Base-by-base conservation (phyloP, 805 yeast genomes). In the Ogataea kodamae region DNA sequence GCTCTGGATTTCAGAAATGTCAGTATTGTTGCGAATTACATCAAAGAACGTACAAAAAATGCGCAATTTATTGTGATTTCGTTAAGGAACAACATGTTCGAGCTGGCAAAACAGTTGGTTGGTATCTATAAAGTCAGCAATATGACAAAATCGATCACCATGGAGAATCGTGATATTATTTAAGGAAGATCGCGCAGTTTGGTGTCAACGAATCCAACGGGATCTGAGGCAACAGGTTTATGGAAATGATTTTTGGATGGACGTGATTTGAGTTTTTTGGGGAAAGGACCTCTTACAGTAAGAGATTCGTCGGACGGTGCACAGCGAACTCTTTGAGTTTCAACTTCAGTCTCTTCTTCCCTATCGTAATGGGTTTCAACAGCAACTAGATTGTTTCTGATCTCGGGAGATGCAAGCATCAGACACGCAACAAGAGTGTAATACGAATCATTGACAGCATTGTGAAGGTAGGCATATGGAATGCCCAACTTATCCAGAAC, bases 11-110 rank as follows among this genome's bases (percentile, higher is more conserved):
- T 92, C 63, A 70, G 97, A 56, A 92, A 92, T 50, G 98, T 92
- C 20, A 87, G 96, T 9, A 92, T 92, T 62, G 96, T 92, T 31
- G 99, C 98, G 3, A 90, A 89, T 52, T 94, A 92, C 56, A 92
- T 92, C 57, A 89, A 88, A 54, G 96, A 89, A 51, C 70, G 97
- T 32, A 94, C 98, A 3, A 85, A 84, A 61, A 87, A 90, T 59
- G 98, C 97, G 1, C 99, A 92, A 57, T 92, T 92, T 50, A 77
- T 92, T 53, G 98, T 92, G 20, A 92, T 92, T 26, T 90, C 97
- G 0, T 70, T 92, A 50, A 74, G 98, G 61, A 90, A 92, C 59
- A 92, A 94, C 57, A 92, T 92, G 99, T 92, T 94, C 60, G 99
- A 92, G 62, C 70, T 92, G 42, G 94, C 98, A 3, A 83, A 87